A percentile compares a stretch with the other conserved stretches of the same genome.
Evolutionary conservation across 768 basidiomycete genomes (phyloP).

Genomic region (Cystobasidium tubakii): DNA sequence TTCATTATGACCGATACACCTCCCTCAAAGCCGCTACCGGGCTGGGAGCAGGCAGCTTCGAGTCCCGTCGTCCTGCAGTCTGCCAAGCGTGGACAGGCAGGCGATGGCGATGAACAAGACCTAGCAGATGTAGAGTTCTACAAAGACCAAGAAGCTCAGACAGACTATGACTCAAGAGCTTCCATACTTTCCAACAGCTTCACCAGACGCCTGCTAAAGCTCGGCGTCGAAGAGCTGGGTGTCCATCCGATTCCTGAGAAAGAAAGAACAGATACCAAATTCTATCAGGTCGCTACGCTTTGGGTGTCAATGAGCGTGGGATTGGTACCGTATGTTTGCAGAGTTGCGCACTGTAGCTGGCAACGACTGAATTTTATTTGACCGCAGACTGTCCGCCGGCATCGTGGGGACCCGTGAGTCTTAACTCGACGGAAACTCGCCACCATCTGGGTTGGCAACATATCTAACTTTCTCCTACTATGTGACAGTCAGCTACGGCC

Average conservation of each 20-base stretch:
- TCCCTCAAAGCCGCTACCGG: neutral
- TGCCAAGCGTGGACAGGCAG: neutral
- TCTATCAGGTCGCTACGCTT: slow-evolving; percentile 6
- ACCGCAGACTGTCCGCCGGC: slow-evolving; percentile 18
- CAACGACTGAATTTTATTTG: neutral
- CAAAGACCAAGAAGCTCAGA: slow-evolving; percentile 3
- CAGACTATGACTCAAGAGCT: neutral
- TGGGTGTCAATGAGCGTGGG: slow-evolving; percentile 21
- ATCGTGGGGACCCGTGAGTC: slow-evolving; percentile 18
- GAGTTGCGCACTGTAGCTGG: neutral
- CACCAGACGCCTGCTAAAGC: slow-evolving; percentile 20
- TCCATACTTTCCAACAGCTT: neutral
- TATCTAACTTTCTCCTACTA: neutral
- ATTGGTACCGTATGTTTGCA: neutral
- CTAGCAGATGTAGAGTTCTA: neutral
- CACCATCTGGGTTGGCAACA: neutral
- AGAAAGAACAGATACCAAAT: slow-evolving; percentile 19
- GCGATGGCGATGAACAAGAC: neutral
- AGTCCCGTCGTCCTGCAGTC: neutral
- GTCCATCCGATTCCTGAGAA: slow-evolving; percentile 20
- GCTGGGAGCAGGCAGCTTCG: neutral
- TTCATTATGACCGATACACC: neutral
- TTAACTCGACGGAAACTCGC: neutral
- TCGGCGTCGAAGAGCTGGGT: slow-evolving; percentile 19
- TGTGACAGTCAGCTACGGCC: slow-evolving; percentile 44